Percentiles rank a stretch among this genome's conserved stretches.
Evolutionary conservation across 805 yeast species (phyloP).

Genomic region (Saccharomycopsis sp.): DNA sequence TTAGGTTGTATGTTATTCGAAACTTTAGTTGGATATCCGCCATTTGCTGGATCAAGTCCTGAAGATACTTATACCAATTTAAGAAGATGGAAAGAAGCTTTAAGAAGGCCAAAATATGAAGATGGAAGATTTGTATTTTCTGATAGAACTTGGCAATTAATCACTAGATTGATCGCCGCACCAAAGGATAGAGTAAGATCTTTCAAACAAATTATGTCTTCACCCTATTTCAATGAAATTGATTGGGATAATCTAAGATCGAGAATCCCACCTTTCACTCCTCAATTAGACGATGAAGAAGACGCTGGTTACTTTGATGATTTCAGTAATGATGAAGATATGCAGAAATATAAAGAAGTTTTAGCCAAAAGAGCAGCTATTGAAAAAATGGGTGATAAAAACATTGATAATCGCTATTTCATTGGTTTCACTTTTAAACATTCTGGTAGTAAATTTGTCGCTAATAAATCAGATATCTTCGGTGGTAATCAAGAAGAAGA

Average conservation of each 20-base stretch:
- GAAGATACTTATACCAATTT: conserved; percentile 93
- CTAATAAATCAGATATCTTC: conserved; percentile 1
- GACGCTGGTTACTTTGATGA: conserved; percentile 99
- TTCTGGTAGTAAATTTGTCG: conserved; percentile 30
- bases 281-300: conserved; percentile 92
- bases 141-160: conserved; percentile 92
- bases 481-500: conserved; percentile 5
- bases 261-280: conserved; percentile 88
- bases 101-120: conserved; percentile 84
- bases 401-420: conserved; percentile 61
- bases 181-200: conserved; percentile 69
- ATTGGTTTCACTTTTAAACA: conserved; percentile 97
- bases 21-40: conserved; percentile 94
- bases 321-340: conserved; percentile 90
- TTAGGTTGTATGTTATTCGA: conserved; percentile 96
- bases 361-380: conserved; percentile 84
- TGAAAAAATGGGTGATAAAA: conserved; percentile 68
- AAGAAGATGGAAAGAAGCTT: conserved; percentile 84
- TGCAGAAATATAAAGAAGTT: conserved; percentile 97
- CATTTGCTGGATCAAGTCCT: conserved; percentile 87
- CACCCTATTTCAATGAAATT: conserved; percentile 78
- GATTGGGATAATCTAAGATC: conserved; percentile 67
- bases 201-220: conserved; percentile 72
- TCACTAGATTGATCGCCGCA: conserved; percentile 71
- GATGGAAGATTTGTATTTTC: conserved; percentile 90